phyloP scores from a whole-genome alignment of 2,329 filamentous ascomycete genomes.

The Colletotrichum tanaceti region DNA sequence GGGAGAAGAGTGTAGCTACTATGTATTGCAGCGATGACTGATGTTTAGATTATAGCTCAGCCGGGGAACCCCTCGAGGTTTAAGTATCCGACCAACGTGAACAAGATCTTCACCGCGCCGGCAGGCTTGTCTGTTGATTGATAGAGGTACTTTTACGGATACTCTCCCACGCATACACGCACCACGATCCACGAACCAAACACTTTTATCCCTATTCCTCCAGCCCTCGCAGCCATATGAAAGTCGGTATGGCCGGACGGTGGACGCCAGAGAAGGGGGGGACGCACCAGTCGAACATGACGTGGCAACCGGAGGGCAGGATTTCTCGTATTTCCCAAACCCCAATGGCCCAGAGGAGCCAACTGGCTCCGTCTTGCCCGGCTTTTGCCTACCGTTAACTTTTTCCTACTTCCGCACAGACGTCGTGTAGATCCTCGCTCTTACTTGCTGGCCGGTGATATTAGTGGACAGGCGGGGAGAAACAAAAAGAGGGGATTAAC shows the following conservation, averaged over 20 bases:
- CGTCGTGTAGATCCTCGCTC: conserved; percentile 21
- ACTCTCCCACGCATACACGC: not conserved
- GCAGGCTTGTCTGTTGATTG: not conserved
- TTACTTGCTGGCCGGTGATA: not conserved
- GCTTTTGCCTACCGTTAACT: not conserved
- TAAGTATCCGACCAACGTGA: conserved; percentile 11
- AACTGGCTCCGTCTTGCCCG: not conserved
- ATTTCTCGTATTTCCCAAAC: conserved; percentile 36
- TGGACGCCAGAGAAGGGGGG: not conserved
- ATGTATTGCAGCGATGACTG: not conserved
- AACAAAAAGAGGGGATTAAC: conserved; percentile 35
- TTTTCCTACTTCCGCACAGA: conserved; percentile 15
- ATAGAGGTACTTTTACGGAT: too few relatives aligned
- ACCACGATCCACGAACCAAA: not conserved
- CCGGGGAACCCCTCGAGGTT: conserved; percentile 14
- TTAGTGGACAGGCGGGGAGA: conserved; percentile 28
- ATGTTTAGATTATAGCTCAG: not conserved
- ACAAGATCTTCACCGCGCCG: not conserved
- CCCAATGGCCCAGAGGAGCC: too few relatives aligned
- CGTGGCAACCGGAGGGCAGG: conserved; percentile 31
- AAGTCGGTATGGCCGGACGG: conserved; percentile 32
- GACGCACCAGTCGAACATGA: conserved; percentile 19
- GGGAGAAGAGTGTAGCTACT: not conserved
- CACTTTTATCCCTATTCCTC: not conserved
- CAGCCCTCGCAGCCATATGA: conserved; percentile 17